Base-by-base conservation (phyloP, 2,329 filamentous ascomycete genomes). In the Aspergillus sp. region DNA sequence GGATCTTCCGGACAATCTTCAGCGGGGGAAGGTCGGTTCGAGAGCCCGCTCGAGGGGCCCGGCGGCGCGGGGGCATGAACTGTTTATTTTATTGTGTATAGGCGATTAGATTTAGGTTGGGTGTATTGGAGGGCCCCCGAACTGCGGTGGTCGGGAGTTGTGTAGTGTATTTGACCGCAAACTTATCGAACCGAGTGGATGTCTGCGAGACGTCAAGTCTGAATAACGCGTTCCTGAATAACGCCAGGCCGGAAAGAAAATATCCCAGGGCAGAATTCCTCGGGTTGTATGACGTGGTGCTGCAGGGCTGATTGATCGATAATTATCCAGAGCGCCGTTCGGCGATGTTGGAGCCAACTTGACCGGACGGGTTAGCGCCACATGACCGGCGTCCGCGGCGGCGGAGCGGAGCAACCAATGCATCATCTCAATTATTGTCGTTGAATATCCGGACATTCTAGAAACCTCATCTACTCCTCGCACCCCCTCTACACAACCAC, bases 1-100 rank as follows among this genome's bases (percentile, higher is more conserved):
- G 64, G 69, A 90, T 90, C 75, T 90, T 88, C 51, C 82, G 83
- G 62, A 89, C 76, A 74, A 90, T 90, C 70, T 86, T 86, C 61
- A 87, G 80, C 49, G 88, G 88, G 47, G 87, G 83, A 55, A 90
- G 85, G 71, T 90, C 87, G 55, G 84, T 83, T 66, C 89, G 83
- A 60, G 86, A 85, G 74, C 88, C 87, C 54, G 87, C 84, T 69
- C 86, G 84, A 66, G 86, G 86, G 64, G 85, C 86, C 58, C 85
- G 84, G 67, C 87, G 84, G 68, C 80, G 79, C 67, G 74, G 71
- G 67, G 72, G 70, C 75, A 77, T 78, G 64, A 73, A 74, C 66
- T 71, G 48, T 58, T 5, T 49, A 30, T 49, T 48, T 30, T 23
- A 50, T 39, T 36, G 27, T 51, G n/a, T n/a, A 54, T 58, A 49